Evolutionary conservation across 2,329 filamentous ascomycete species (phyloP).

Genomic region (Fusarium sp.): DNA sequence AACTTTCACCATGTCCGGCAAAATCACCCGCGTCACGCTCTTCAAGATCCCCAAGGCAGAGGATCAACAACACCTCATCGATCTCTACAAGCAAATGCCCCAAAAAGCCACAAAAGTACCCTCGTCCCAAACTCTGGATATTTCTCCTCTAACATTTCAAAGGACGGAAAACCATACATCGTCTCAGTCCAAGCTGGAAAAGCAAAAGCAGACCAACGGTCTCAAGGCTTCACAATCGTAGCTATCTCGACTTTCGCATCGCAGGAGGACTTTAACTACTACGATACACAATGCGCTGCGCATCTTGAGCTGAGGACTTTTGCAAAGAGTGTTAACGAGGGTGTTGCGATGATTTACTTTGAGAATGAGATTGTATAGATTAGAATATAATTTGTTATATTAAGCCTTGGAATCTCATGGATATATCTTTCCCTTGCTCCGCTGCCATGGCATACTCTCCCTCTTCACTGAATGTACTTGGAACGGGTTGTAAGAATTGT

Average conservation of each 20-base stretch:
- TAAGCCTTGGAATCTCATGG: constrained; percentile 48
- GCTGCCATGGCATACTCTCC: constrained; percentile 11
- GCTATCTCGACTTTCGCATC: constrained; percentile 66
- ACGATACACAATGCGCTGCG: constrained; percentile 59
- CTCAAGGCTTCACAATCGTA: constrained; percentile 67
- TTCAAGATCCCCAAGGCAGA: constrained; percentile 52
- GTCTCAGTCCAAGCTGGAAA: constrained; percentile 59
- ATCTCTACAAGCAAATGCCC: constrained; percentile 48
- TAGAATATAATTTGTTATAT: constrained; percentile 22
- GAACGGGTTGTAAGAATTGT: constrained; percentile 30
- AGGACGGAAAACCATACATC: constrained; percentile 73
- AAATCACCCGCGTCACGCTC: constrained; percentile 49
- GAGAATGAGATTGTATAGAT: constrained; percentile 34
- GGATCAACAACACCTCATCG: constrained; percentile 46
- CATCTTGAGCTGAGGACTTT: constrained; percentile 48
- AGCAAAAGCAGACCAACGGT: constrained; percentile 63
- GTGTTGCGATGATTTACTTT: constrained; percentile 65
- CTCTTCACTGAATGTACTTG: constrained; percentile 15
- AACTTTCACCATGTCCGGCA: constrained; percentile 16
- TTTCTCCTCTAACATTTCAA: fast-evolving
- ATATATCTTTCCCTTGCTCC: constrained; percentile 45
- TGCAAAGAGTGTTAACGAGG: constrained; percentile 47
- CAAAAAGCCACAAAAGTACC: constrained; percentile 47
- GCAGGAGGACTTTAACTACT: constrained; percentile 69
- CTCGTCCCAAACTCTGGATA: fast-evolving